Base-by-base conservation (phyloP, 805 yeast genomes). In the Lachancea meyersii region DNA sequence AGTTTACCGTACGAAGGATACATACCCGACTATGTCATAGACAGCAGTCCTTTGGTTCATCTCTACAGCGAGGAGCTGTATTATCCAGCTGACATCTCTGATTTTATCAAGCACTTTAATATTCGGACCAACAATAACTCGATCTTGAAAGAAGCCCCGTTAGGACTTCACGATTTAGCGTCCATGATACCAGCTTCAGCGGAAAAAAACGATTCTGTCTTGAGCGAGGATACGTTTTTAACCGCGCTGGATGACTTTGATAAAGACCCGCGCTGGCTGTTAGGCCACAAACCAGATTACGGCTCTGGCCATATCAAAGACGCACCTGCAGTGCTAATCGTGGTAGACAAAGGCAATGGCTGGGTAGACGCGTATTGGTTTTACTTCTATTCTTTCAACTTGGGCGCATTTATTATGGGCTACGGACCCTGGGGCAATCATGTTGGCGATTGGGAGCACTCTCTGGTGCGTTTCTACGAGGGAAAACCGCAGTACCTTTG, bases 361-460 rank as follows among this genome's bases (percentile, higher is more conserved):
- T 81, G 93, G 86, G 84, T 89, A 0, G 98, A 91, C 60, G 86
- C 97, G 0, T 91, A 77, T 60, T 91, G 97, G 97, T 93, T 91
- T 61, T 89, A 86, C 58, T 91, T 91, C 58, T 91, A 93, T 60
- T 82, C 95, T 1, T 91, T 91, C 69, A 91, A 91, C 59, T 69
- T 86, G 50, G 98, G 98, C 0, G 97, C 98, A 0, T 91, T 81
- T 65, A 97, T 91, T 8, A 88, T 91, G 97, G 97, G 97, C 2
- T 75, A 77, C 28, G 98, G 98, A 0, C 98, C 98, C 0, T 93
- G 83, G 69, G 98, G 98, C 0, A 85, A 91, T 60, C 98, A 91
- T 58, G 79, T 93, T 26, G 98, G 97, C 5, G 98, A 91, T 67
- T 91, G 98, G 98, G 98, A 91, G 54, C 98, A 91, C 61, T 79